These are phyloP conservation scores for Saccharomycopsis sp. DNA, from an alignment of 805 yeast genomes.

Conservation along the genomic window DNA sequence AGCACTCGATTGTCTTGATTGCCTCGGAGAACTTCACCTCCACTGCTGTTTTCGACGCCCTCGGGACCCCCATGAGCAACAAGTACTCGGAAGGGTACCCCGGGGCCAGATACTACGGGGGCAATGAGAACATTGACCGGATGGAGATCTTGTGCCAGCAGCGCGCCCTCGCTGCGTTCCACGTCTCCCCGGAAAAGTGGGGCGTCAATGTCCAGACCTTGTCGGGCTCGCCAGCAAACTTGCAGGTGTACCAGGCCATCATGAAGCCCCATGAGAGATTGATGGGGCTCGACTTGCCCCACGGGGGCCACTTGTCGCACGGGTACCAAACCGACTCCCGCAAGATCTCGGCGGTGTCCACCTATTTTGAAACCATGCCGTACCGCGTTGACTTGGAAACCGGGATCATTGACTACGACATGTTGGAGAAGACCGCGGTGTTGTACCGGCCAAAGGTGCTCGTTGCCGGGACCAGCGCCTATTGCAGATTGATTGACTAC, in stretches of 20 bases:
- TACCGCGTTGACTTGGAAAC: conserved; percentile 80
- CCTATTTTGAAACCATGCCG: conserved; percentile 97
- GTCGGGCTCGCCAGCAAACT: conserved; percentile 95
- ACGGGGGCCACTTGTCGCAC: conserved; percentile 96
- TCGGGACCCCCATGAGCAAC: conserved; percentile 96
- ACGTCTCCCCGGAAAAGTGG: conserved; percentile 73
- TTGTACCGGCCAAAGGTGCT: conserved; percentile 90
- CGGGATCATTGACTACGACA: conserved; percentile 88
- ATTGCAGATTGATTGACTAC: conserved; percentile 85
- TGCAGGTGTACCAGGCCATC: conserved; percentile 84
- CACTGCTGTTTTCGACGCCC: conserved; percentile 84
- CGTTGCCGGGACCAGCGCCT: conserved; percentile 97
- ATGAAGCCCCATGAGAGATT: conserved; percentile 85
- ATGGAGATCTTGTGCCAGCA: conserved; percentile 85
- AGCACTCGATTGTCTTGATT: conserved; percentile 82
- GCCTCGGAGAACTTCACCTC: conserved; percentile 97
- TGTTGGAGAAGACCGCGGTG: conserved; percentile 68
- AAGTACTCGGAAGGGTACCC: conserved; percentile 99
- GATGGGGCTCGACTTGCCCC: conserved; percentile 97
- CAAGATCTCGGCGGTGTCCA: conserved; percentile 85
- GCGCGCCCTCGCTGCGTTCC: conserved; percentile 82
- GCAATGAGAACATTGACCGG: conserved; percentile 89
- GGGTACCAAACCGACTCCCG: conserved; percentile 90
- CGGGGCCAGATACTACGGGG: conserved; percentile 96
- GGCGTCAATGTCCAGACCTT: conserved; percentile 96